Percentiles rank a stretch among this genome's conserved stretches.
These are phyloP conservation scores for Ceratorhiza oryzae-sativae DNA, from an alignment of 1,284 basidiomycete species.

Conservation along the genomic window DNA sequence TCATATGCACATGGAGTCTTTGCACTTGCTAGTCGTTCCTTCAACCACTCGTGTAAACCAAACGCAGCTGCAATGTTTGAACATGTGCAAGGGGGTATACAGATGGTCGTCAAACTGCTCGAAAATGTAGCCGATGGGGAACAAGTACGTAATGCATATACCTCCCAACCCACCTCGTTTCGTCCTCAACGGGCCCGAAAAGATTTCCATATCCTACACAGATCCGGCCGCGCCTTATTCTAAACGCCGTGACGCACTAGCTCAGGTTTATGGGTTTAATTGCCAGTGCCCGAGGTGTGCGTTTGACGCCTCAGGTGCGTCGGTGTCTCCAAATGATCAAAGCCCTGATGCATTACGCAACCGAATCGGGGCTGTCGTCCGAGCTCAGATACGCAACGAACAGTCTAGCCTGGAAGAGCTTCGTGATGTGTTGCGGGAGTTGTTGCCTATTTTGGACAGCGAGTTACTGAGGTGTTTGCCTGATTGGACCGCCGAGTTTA, in stretches of 20 bases:
- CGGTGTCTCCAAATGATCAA: background rate
- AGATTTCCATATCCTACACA: constrained; percentile 76
- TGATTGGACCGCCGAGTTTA: constrained; percentile 67
- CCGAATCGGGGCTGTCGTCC: constrained; percentile 23
- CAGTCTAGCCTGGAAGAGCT: background rate
- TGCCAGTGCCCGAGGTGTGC: constrained; percentile 66
- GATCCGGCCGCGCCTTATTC: constrained; percentile 71
- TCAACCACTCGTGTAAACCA: constrained; percentile 79
- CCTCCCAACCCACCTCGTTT: background rate
- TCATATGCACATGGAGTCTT: constrained; percentile 74
- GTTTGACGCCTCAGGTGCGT: constrained; percentile 3
- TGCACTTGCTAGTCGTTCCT: constrained; percentile 70
- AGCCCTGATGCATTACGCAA: background rate
- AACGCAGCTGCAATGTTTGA: constrained; percentile 71
- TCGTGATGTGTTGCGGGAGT: background rate
- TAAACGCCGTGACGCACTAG: constrained; percentile 64
- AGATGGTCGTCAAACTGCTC: constrained; percentile 69
- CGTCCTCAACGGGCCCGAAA: constrained; percentile 7
- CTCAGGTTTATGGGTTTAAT: constrained; percentile 68
- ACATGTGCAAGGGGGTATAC: constrained; percentile 54
- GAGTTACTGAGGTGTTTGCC: constrained; percentile 53
- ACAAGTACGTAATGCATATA: constrained; percentile 59
- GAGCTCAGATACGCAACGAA: constrained; percentile 1
- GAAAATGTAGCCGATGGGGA: constrained; percentile 62
- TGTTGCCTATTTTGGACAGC: constrained; percentile 7